Evolutionary conservation across 345 rosid genomes (phyloP), one percentile per base, ranked within the genome.

Genomic region (Raphanus raphanistrum): DNA sequence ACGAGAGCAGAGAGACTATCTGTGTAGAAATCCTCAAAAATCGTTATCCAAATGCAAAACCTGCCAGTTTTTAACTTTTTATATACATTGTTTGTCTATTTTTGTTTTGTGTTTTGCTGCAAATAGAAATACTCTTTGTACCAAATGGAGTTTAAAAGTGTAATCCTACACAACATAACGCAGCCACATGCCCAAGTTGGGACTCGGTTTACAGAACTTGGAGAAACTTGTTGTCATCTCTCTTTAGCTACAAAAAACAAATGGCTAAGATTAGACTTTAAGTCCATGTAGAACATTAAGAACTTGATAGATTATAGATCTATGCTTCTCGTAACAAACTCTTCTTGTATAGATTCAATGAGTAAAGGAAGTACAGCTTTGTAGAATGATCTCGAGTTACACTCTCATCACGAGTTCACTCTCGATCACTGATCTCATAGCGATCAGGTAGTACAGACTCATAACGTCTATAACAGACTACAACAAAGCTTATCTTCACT

Each of bases 141-240:
- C 10, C 36, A 6, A 13, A 12, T 60, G 15, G 32, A 59, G 63
- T 60, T 60, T 28, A 28, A 60, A 43, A 10, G 36, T 28, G 4
- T 13, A 60, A 13, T 60, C 65, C 77, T 64, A 55, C 41, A 36
- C 27, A 21, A 66, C 43, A 75, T 28, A 26, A 36, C 57, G 31
- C 17, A 66, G 57, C 71, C 55, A 74, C 11, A 68, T 38, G 59
- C 27, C 68, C 16, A 66, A 55, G 59, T 15, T 4, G 8, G 58
- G 41, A 58, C 50, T 31, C 33, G 5, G 17, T 32, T 69, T 45
- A 76, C 69, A 58, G 54, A 76, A 31, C 28, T 11, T 57, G 45
- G 66, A 73, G 63, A 64, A 64, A 25, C 55, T 33, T 28, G 66
- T 66, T 54, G 57, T n/a, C 21, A n/a, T 26, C 3, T 28, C 31